Evolutionary conservation across 805 yeast species (phyloP).

Genomic region (Clavispora fructus): DNA sequence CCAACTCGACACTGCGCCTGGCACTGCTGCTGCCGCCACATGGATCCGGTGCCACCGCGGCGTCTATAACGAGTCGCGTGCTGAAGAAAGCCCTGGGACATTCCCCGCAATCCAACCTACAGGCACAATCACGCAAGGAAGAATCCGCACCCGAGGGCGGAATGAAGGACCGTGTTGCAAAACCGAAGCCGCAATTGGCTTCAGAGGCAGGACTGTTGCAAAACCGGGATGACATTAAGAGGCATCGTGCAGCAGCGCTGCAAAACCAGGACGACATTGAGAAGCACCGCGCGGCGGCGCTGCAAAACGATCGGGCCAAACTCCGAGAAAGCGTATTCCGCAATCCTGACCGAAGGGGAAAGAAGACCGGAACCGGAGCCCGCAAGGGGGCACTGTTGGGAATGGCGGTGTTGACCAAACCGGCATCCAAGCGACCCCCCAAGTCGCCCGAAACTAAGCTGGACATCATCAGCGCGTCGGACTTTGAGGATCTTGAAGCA

Average conservation of each 20-base stretch:
- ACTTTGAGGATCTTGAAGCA: conserved; percentile 31
- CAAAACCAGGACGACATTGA: too few relatives aligned
- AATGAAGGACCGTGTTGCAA: too few relatives aligned
- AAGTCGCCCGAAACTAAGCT: conserved; percentile 7
- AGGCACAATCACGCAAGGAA: too few relatives aligned
- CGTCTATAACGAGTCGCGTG: neutral
- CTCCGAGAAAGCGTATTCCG: neutral
- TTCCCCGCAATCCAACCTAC: too few relatives aligned
- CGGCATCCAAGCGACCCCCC: conserved; percentile 17
- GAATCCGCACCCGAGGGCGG: too few relatives aligned
- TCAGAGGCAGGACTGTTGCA: too few relatives aligned
- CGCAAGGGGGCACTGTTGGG: neutral
- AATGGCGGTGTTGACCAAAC: neutral
- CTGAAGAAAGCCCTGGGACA: neutral
- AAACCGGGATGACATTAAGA: too few relatives aligned
- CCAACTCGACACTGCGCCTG: neutral
- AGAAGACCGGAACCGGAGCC: neutral
- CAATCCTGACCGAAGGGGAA: neutral
- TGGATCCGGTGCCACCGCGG: too few relatives aligned
- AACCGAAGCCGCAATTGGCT: too few relatives aligned
- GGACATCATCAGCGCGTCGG: conserved; percentile 30
- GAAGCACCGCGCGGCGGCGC: neutral
- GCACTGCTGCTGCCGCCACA: neutral
- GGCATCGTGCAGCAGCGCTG: too few relatives aligned
- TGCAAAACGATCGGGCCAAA: neutral